A percentile compares a stretch with the other conserved stretches of the same genome.
phyloP scores from a whole-genome alignment of 352 stramenopile species.

The Pythium dissimile region DNA sequence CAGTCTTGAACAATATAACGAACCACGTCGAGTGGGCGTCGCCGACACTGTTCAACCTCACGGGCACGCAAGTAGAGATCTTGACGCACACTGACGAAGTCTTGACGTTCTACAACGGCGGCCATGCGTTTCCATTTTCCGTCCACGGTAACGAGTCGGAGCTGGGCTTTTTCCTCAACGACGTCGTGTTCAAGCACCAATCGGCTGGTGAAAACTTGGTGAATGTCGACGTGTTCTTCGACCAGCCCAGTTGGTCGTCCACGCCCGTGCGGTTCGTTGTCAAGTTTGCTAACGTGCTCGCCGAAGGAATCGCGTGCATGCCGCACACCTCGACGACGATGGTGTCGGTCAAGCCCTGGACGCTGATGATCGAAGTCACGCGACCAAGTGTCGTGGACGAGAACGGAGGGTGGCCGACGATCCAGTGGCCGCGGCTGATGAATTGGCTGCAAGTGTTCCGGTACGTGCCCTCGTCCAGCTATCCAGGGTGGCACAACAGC shows the following conservation, averaged over 20 bases:
- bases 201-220: background rate
- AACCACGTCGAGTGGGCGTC: background rate
- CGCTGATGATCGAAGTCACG: background rate
- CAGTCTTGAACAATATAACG: background rate
- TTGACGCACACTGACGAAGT: background rate
- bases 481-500: background rate
- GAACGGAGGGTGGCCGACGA: background rate
- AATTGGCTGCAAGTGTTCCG: slow-evolving; percentile 12
- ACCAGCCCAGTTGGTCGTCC: background rate
- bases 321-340: background rate
- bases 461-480: slow-evolving; percentile 5
- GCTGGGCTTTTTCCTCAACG: no score
- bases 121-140: no score
- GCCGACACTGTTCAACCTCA: slow-evolving; percentile 1
- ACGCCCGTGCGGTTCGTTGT: background rate
- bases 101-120: background rate
- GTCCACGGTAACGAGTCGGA: no score
- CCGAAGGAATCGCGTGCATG: background rate
- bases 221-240: background rate
- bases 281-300: background rate
- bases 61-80: background rate
- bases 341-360: background rate
- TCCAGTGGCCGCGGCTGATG: slow-evolving; percentile 13
- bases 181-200: background rate
- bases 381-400: background rate